Conservation (phyloP, 768 basidiomycete genomes). For the Coprinopsis strossmayeri region DNA sequence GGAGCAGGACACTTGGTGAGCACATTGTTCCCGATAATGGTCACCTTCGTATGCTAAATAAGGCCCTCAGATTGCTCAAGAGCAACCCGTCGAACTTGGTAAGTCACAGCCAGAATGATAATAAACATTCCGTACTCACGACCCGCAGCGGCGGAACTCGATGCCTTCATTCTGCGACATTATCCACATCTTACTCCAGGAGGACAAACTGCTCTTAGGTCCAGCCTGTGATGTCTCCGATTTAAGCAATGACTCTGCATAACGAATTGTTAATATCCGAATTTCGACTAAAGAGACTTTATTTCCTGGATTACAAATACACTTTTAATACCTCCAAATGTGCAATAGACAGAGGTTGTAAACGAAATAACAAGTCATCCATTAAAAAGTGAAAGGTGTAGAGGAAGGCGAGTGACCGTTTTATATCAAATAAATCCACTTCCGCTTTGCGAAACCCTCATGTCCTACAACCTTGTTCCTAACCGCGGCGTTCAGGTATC, state of each 20-base stretch:
- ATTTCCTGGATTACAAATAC: not conserved
- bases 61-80: slow-evolving; percentile 31
- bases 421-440: not conserved
- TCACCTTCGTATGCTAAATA: not conserved
- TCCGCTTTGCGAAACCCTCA: not conserved
- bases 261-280: not conserved
- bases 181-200: slow-evolving; percentile 6
- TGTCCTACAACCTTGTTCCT: not conserved
- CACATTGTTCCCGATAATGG: not conserved
- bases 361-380: no score
- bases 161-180: slow-evolving; percentile 10
- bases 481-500: not conserved
- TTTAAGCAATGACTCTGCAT: no score
- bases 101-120: slow-evolving; percentile 7
- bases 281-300: not conserved
- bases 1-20: slow-evolving; percentile 39
- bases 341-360: not conserved
- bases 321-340: no score
- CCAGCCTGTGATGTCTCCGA: not conserved
- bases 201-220: not conserved
- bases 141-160: slow-evolving; percentile 12
- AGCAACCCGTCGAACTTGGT: slow-evolving; percentile 28
- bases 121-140: not conserved
- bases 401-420: not conserved
- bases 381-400: no score